Conservation (phyloP, 768 basidiomycete species). For the Tephrocybe sp. region DNA sequence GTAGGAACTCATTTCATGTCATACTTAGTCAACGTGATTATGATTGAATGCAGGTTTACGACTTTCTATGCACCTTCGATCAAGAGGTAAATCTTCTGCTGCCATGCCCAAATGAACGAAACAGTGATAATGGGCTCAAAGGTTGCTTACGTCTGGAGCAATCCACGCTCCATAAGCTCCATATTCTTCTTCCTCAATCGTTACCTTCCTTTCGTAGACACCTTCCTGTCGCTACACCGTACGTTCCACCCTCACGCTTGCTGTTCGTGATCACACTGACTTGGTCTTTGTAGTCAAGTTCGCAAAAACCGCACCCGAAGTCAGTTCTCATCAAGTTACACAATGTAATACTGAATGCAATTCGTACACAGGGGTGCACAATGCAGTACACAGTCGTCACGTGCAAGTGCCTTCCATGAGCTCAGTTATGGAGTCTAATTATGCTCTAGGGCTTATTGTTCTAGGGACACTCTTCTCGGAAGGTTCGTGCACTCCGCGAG, state of each 20-base stretch:
- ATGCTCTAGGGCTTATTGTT: slow-evolving; percentile 29
- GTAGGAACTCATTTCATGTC: slow-evolving; percentile 13
- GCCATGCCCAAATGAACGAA: no score
- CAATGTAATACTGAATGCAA: background rate
- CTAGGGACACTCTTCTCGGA: slow-evolving; percentile 38
- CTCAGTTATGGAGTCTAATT: background rate
- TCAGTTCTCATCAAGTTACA: background rate
- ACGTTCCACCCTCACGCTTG: slow-evolving; percentile 4
- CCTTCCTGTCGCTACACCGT: slow-evolving; percentile 33
- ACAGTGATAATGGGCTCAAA: no score
- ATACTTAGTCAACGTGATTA: background rate
- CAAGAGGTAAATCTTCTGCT: slow-evolving; percentile 34
- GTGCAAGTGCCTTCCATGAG: slow-evolving; percentile 20
- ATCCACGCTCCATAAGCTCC: slow-evolving; percentile 27
- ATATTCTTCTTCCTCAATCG: slow-evolving; percentile 39
- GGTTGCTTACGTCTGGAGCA: slow-evolving; percentile 35
- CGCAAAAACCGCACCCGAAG: slow-evolving; percentile 7
- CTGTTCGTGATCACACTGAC: background rate
- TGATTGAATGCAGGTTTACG: slow-evolving; percentile 28
- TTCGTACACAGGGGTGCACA: slow-evolving; percentile 21
- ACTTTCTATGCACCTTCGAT: slow-evolving; percentile 34
- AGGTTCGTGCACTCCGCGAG: slow-evolving; percentile 19
- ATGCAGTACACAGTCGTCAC: slow-evolving; percentile 29
- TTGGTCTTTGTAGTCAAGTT: slow-evolving; percentile 8
- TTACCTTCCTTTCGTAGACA: slow-evolving; percentile 40